Evolutionary conservation across 2,329 filamentous ascomycete species (phyloP).

Genomic region (Juglanconis sp.): DNA sequence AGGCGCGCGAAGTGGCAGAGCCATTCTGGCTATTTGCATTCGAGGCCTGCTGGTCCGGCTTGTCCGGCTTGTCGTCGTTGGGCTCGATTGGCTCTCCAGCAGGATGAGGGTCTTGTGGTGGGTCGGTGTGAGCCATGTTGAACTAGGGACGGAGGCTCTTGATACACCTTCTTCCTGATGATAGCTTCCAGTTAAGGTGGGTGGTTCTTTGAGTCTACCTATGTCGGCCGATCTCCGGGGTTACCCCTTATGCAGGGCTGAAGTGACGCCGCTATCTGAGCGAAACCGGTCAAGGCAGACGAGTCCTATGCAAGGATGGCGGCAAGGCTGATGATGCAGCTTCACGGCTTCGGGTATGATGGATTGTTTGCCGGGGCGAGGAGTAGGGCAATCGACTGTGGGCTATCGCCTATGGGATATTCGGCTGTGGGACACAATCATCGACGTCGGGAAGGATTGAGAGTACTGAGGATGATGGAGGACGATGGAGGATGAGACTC

Average conservation of each 20-base stretch:
- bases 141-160: background rate
- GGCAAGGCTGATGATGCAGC: background rate
- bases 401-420: too few relatives aligned
- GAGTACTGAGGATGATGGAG: too few relatives aligned
- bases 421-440: too few relatives aligned
- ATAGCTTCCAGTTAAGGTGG: conserved; percentile 23
- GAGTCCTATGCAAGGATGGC: background rate
- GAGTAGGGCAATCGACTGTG: too few relatives aligned
- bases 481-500: background rate
- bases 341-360: background rate
- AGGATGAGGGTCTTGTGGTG: conserved; percentile 6
- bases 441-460: too few relatives aligned
- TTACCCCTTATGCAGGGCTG: background rate
- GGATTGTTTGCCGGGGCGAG: background rate
- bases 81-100: background rate
- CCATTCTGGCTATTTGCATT: conserved; percentile 22
- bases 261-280: background rate
- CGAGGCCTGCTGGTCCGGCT: background rate
- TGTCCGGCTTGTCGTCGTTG: background rate
- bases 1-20: conserved; percentile 35
- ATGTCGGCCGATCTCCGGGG: background rate
- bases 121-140: conserved; percentile 11
- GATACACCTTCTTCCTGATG: background rate
- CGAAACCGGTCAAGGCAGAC: too few relatives aligned
- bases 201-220: background rate